Percentiles rank a stretch among this genome's conserved stretches.
phyloP scores from a whole-genome alignment of 2,329 filamentous ascomycete genomes.

The Xylariaceae sp. region DNA sequence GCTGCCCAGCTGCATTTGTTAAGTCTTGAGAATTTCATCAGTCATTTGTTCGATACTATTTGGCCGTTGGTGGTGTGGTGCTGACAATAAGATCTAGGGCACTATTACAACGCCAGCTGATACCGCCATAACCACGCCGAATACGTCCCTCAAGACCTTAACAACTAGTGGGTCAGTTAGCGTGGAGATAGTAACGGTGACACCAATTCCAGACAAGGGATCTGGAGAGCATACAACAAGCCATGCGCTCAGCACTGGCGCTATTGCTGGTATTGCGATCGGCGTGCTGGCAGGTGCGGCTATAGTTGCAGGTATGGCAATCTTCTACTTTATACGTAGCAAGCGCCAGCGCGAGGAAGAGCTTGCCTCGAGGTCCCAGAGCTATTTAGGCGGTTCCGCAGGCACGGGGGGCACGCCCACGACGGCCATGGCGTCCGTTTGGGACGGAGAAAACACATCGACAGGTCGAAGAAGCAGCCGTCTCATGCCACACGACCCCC shows the following conservation, averaged over 20 bases:
- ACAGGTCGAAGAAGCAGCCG: slow-evolving; percentile 49
- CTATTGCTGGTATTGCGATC: slow-evolving; percentile 31
- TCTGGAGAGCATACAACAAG: slow-evolving; percentile 17
- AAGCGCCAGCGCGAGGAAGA: slow-evolving; percentile 41
- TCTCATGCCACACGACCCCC: slow-evolving; percentile 57
- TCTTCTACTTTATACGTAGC: slow-evolving; percentile 44
- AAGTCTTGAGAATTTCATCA: slow-evolving; percentile 4
- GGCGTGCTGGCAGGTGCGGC: slow-evolving; percentile 30
- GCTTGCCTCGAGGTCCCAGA: slow-evolving; percentile 43
- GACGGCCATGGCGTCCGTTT: slow-evolving; percentile 41
- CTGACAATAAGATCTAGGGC: slow-evolving; percentile 15
- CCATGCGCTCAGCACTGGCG: slow-evolving; percentile 22
- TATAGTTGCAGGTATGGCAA: slow-evolving; percentile 28
- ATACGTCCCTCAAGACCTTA: slow-evolving; percentile 46
- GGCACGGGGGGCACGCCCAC: slow-evolving; percentile 45
- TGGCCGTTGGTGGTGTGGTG: background rate
- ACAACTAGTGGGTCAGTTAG: slow-evolving; percentile 50
- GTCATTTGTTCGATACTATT: background rate
- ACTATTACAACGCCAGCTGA: slow-evolving; percentile 17
- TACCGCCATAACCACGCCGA: slow-evolving; percentile 32
- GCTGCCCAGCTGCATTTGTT: slow-evolving; percentile 24
- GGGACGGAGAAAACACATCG: slow-evolving; percentile 38
- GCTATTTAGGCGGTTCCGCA: slow-evolving; percentile 48
- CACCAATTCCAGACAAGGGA: slow-evolving; percentile 36
- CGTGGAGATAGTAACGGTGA: slow-evolving; percentile 49